Base-by-base conservation (phyloP, 2,329 filamentous ascomycete species). In the Talaromyces atroroseus region DNA sequence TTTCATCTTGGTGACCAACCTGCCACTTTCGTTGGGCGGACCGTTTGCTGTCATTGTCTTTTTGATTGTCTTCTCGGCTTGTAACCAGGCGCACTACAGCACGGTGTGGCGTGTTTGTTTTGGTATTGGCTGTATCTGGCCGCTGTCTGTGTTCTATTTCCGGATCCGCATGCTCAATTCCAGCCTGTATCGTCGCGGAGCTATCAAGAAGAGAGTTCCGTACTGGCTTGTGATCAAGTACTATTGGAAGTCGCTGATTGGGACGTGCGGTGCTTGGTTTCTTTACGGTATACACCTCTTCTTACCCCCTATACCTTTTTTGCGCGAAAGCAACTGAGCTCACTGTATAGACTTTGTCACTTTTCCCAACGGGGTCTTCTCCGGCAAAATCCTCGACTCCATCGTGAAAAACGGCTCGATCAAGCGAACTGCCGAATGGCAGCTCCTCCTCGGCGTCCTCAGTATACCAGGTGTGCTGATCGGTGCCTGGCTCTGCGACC, bases 191-290 rank as follows among this genome's bases (percentile, higher is more conserved):
- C 75, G 75, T 24, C 77, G 77, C 1, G 77, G 79, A 3, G 80
- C 80, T 0, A 83, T 82, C 66, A 80, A 82, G 62, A 68, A 64
- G 20, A 66, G 67, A 7, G 76, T 83, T 0, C 78, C 81, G 0
- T 80, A 83, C 59, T 61, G 65, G 1, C 70, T 83, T 0, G 73
- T 81, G 5, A 38, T 80, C 10, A 72, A 71, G 20, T 82, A 77
- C 63, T 83, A 83, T 32, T 83, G 81, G 80, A 78, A 75, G 62
- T 69, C 75, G 2, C 66, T 84, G 11, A 68, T 79, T 32, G 79
- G 81, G 10, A 81, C 80, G 10, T 80, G 75, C 54, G 74, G 78
- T 10, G 80, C 81, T 50, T 83, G 80, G 78, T 82, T 82, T 64
- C 72, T 82, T 12, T 79, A 79, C 72, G 63, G 66, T 65, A 60